These are phyloP conservation scores for Pseudogymnoascus sp. DNA, from an alignment of 2,329 filamentous ascomycete genomes.

Conservation along the genomic window DNA sequence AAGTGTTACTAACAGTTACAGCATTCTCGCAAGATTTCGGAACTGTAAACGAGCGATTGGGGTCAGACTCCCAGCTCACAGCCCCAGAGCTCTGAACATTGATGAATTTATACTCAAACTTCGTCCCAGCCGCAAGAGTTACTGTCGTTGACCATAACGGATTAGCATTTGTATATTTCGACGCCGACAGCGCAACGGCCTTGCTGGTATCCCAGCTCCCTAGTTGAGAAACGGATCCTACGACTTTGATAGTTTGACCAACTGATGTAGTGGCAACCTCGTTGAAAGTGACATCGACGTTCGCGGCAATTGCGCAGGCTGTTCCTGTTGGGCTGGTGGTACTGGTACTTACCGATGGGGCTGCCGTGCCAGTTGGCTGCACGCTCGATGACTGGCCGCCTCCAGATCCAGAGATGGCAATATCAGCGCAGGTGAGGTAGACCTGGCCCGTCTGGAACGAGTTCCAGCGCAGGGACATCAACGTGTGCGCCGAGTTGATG, in stretches of 20 bases:
- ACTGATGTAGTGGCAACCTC: conserved; percentile 45
- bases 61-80: conserved; percentile 52
- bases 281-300: conserved; percentile 53
- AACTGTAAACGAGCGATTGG: conserved; percentile 20
- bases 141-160: conserved; percentile 53
- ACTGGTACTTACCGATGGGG: conserved; percentile 16
- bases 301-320: conserved; percentile 32
- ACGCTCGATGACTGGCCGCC: not conserved
- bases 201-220: conserved; percentile 50
- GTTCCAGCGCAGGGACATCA: conserved; percentile 46
- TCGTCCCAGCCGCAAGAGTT: conserved; percentile 43
- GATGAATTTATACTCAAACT: conserved; percentile 60
- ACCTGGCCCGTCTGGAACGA: conserved; percentile 45
- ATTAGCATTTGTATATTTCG: conserved; percentile 48
- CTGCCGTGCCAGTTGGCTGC: not conserved
- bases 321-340: conserved; percentile 22
- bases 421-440: conserved; percentile 45
- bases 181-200: conserved; percentile 48
- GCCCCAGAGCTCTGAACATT: conserved; percentile 44
- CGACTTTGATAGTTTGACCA: conserved; percentile 57
- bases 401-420: conserved; percentile 32
- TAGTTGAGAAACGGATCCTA: conserved; percentile 49
- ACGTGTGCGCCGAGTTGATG: conserved; percentile 38
- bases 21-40: conserved; percentile 15
- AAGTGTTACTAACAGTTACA: conserved; percentile 16